Percentiles rank a stretch among this genome's conserved stretches.
Conservation (phyloP, 768 basidiomycete genomes). For the Lyophyllum decastes region DNA sequence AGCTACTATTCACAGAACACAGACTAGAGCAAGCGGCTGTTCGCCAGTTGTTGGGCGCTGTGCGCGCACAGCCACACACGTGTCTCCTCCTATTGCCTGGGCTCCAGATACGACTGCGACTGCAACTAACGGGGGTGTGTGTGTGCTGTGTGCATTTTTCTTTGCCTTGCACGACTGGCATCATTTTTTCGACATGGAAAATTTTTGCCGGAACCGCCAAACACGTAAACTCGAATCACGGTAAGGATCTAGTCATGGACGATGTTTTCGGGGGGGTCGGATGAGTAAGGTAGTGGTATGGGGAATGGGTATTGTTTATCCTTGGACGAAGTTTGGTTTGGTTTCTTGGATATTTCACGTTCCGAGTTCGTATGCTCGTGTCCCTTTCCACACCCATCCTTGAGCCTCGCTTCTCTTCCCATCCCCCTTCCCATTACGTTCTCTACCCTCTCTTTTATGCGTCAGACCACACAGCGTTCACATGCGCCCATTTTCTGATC, state of each 20-base stretch:
- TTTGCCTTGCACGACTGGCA: background rate
- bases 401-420: background rate
- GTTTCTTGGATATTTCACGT: background rate
- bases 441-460: background rate
- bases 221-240: too few species aligned
- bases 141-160: background rate
- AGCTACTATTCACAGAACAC: constrained; percentile 5
- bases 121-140: background rate
- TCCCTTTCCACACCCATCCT: background rate
- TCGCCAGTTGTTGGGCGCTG: background rate
- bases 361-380: background rate
- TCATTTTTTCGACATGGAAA: too few species aligned
- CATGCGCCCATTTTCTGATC: background rate
- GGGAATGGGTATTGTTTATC: background rate
- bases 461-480: background rate
- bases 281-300: too few species aligned
- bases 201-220: too few species aligned
- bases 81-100: background rate
- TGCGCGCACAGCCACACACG: background rate
- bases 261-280: too few species aligned
- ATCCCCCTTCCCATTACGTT: background rate
- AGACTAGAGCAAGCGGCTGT: constrained; percentile 1
- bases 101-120: background rate
- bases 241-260: too few species aligned
- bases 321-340: background rate